Conservation (phyloP, 345 rosid species). For the Syzygium jambos region DNA sequence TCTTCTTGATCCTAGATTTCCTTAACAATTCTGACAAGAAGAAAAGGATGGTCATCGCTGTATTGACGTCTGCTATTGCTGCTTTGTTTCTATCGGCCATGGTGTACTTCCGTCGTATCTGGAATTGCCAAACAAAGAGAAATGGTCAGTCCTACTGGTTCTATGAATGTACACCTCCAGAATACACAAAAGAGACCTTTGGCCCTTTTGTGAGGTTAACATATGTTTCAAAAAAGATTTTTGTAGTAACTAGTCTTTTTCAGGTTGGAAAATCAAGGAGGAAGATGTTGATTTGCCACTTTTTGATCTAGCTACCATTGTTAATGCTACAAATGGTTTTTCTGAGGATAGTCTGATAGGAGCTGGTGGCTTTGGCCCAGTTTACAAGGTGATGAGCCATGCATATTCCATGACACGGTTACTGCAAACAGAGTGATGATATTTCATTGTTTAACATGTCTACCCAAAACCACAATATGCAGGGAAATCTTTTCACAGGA, state of each 20-base stretch:
- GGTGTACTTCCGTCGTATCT: neutral
- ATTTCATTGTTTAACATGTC: neutral
- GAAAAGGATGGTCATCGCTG: neutral
- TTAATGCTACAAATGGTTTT: constrained; percentile 26
- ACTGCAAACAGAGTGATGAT: neutral
- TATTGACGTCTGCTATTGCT: neutral
- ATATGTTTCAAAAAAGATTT: too few species aligned
- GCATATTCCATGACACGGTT: neutral
- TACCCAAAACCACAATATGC: neutral
- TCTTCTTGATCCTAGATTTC: constrained; percentile 1
- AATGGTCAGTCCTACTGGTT: neutral
- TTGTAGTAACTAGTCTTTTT: neutral
- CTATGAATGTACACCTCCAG: neutral
- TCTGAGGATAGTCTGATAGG: constrained; percentile 26
- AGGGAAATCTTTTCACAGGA: constrained; percentile 31
- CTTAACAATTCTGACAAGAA: neutral
- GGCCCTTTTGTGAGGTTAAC: neutral
- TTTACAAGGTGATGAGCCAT: constrained; percentile 18
- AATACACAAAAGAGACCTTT: neutral
- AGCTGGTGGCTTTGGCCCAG: constrained; percentile 41
- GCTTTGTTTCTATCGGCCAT: neutral
- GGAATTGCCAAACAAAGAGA: neutral
- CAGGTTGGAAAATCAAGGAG: neutral
- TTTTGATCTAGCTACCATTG: constrained; percentile 22
- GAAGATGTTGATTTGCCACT: constrained; percentile 20